Base-by-base conservation (phyloP, 1,139 yeast genomes). In the Debaryomycetaceae sp. region DNA sequence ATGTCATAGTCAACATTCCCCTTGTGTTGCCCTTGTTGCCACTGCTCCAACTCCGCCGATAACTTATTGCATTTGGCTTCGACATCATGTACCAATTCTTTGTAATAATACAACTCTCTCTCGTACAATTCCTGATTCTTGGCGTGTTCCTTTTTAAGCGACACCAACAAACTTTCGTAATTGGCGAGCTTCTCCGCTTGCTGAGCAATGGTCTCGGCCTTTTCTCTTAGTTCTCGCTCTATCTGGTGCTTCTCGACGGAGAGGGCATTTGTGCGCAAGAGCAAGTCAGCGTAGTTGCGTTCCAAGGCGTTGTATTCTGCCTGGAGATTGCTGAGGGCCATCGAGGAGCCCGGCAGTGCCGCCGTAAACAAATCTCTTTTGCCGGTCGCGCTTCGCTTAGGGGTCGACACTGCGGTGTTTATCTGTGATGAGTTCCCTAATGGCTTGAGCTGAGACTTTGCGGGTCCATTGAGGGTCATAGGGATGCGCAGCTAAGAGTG, bases 81-180 rank as follows among this genome's bases (percentile, higher is more conserved):
- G 31, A 61, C 50, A 26, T 54, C 61, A 21, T 51, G 51, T 12
- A 62, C 52, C 32, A 53, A 41, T 29, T 56, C 60, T 37, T 62
- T 58, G 42, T 62, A 61, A 36, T 50, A 54, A 11, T 43, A 31
- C 6, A 58, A 42, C 35, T 64, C 65, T 34, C 54, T 53, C n/a
- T 45, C 45, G 28, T 56, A 52, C 12, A 58, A 38, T 13, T 56
- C 57, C 28, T 50, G 53, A 32, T 51, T 51, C 32, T 53, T 51
- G n/a, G 38, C 29, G 32, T 46, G 43, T 19, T 57, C 60, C 7
- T 36, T 43, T 25, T 51, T 49, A 12, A 48, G 31, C 10, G 41
- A 37, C 25, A 48, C 46, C 15, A 57, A 34, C 21, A 40, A 37
- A 24, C 45, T 38, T 39, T 58, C 61, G 29, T 43, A 50, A 25